Evolutionary conservation across 148 eudicot species (phyloP), one percentile per base, ranked within the genome.

Genomic region (Rhododendron vialii): DNA sequence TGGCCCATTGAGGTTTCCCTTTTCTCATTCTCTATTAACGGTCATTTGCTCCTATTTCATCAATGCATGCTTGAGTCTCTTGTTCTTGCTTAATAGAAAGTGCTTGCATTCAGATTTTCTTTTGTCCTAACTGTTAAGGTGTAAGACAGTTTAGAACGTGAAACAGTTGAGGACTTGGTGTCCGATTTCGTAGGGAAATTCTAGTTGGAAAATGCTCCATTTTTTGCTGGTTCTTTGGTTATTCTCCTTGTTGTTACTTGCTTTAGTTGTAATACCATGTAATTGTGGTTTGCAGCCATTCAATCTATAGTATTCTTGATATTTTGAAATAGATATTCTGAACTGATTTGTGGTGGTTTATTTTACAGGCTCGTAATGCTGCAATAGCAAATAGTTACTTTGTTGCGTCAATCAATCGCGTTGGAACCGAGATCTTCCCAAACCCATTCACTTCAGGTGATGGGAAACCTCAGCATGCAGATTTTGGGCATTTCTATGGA

Each of bases 401-500:
- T 89, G 98, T 96, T 47, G 95, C 98, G 35, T 95, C 99, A 84
- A 95, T 95, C 73, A 96, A 96, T 84, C 98, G 99, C 51, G 98
- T 96, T 53, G 99, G 98, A 85, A 96, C 99, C 5, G 99, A 96
- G 86, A 85, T 83, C 38, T 96, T 96, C 86, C 98, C 98, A 14
- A 96, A 95, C 18, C 91, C 99, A 35, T 96, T 96, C 90, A 96
- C 99, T 48, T 96, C 99, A 30, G 99, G 99, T 41, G 99, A 96
- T 81, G 98, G 99, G 86, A 96, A 96, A 89, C 98, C 98, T n/a
- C 90, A 94, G 48, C 99, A 94, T 86, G 90, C 90, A 82, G 98
- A 95, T 89, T 95, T 96, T 22, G 99, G 99, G 36, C 99, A 95
- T 86, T 96, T 96, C 88, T 96, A 96, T 67, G 99, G 99, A n/a